These are phyloP conservation scores for Marchantia paleacea DNA, from an alignment of 225 moss, liverwort and hornwort genomes.

Conservation along the genomic window DNA sequence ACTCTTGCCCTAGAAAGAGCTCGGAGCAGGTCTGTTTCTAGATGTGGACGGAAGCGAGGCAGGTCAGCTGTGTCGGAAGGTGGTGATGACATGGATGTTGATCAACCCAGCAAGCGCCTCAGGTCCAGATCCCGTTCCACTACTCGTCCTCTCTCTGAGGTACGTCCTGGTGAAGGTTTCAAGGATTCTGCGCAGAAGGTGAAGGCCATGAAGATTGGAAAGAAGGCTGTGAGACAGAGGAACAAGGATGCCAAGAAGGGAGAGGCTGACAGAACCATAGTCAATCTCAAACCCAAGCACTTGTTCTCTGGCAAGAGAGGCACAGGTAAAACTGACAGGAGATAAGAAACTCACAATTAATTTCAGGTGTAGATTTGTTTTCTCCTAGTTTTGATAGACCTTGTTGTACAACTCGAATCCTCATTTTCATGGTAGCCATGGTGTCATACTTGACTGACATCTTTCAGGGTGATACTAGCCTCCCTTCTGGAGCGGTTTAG, in stretches of 20 bases:
- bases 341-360: constrained; percentile 37
- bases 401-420: background rate
- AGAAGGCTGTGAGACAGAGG: constrained; percentile 83
- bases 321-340: constrained; percentile 91
- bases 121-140: constrained; percentile 77
- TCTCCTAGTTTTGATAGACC: background rate
- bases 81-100: constrained; percentile 76
- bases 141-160: constrained; percentile 73
- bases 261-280: constrained; percentile 92
- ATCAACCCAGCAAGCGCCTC: constrained; percentile 71
- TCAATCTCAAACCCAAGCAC: constrained; percentile 95
- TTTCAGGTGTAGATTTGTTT: background rate
- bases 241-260: constrained; percentile 92
- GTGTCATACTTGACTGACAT: background rate
- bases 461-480: too few relatives aligned
- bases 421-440: background rate
- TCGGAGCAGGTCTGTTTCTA: constrained; percentile 71
- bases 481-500: background rate
- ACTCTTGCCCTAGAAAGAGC: constrained; percentile 72
- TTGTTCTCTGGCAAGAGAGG: constrained; percentile 94
- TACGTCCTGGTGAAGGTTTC: constrained; percentile 82
- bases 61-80: constrained; percentile 61
- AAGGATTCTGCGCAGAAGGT: constrained; percentile 89
- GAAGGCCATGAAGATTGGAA: constrained; percentile 87
- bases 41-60: constrained; percentile 78